Conservation (phyloP, 345 rosid genomes). For the Gossypium stocksii region DNA sequence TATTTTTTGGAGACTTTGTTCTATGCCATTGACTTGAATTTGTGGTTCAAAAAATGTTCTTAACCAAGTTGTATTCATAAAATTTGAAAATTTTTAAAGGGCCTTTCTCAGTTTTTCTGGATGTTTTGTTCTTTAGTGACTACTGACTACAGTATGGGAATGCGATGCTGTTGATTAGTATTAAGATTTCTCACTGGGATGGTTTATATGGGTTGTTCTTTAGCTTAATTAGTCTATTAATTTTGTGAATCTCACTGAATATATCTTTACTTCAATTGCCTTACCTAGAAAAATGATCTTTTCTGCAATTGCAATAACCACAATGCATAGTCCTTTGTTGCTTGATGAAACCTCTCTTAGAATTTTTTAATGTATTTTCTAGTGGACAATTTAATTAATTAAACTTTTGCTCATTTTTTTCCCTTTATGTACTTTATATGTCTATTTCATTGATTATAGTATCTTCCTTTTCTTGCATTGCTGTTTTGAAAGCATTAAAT, state of each 20-base stretch:
- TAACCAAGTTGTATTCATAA: background rate
- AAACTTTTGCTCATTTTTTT: background rate
- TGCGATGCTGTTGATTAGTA: background rate
- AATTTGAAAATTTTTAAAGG: background rate
- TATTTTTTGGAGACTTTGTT: background rate
- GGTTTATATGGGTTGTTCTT: background rate
- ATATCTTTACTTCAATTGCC: background rate
- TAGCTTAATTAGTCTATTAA: background rate
- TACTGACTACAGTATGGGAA: background rate
- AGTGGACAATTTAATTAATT: background rate
- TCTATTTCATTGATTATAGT: background rate
- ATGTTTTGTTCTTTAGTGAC: background rate
- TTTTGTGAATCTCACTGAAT: background rate
- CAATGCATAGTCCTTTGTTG: background rate
- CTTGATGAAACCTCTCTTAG: background rate
- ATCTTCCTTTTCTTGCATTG: background rate
- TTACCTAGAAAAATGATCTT: background rate
- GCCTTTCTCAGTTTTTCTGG: conserved; percentile 2
- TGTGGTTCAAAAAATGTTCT: background rate
- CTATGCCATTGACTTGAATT: background rate
- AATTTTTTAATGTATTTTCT: background rate
- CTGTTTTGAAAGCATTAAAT: background rate
- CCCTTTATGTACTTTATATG: background rate
- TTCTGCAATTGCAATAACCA: background rate
- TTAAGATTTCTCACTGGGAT: background rate